Evolutionary conservation across 352 stramenopile genomes (phyloP), one percentile per base, ranked within the genome.

Genomic region (Phytophthora hibernalis): DNA sequence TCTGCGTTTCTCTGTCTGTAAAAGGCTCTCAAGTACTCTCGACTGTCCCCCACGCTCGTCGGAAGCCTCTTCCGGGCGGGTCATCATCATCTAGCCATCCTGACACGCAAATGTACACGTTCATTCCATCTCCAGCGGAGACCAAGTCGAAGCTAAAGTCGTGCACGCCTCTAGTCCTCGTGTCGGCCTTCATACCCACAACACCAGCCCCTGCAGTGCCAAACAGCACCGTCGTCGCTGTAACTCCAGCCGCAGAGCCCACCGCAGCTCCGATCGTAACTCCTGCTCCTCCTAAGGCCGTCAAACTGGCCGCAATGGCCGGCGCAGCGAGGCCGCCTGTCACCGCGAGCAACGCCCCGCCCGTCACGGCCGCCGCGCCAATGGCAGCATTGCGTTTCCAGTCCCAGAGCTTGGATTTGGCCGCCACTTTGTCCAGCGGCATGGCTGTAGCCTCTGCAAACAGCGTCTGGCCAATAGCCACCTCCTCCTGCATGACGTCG

Each of bases 61-160:
- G 84, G 30, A 94, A 95, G 2, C 85, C 82, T n/a, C 68, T 61
- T 1, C 20, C 61, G 0, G 76, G 67, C 3, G 83, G 80, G 16
- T 93, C 84, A 13, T 96, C 83, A 28, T 94, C 77, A 45, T 96
- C 88, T 16, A 96, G 66, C 88, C 88, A 96, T 0, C 88, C 88
- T 6, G 85, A 90, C 18, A 96, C 63, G 59, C 88, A 96, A 61
- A 96, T 91, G 74, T 96, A 96, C 28, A 96, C 88, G 44, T 93
- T 93, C 88, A 96, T 94, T 21, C 88, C 83, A 38, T 93, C 84
- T 35, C 88, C 88, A 0, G 86, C 74, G 11, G 88, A 90, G 10
- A 96, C 70, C 20, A 96, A 72, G 59, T 96, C 86, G 54, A 96
- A 96, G 38, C 77, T 72, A 56, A 96, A 93, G 40, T 94, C 80